These are phyloP conservation scores for Sclerotinia glacialis DNA, from an alignment of 2,329 filamentous ascomycete species.

Conservation along the genomic window DNA sequence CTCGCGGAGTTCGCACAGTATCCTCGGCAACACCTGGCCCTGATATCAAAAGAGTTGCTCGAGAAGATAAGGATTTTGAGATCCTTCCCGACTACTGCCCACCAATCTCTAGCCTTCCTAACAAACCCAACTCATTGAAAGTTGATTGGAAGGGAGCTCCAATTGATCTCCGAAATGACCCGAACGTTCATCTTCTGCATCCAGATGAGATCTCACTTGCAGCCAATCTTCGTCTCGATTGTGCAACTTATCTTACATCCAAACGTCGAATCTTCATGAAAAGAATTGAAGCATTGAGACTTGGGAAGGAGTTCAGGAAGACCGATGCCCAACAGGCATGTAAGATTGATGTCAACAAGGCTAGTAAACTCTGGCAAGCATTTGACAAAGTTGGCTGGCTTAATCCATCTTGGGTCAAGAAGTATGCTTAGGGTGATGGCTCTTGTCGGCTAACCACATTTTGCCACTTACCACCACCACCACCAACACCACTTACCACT, in stretches of 20 bases:
- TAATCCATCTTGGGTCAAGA: conserved; percentile 31
- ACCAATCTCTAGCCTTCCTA: conserved; percentile 61
- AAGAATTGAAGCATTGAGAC: conserved; percentile 63
- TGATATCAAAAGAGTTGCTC: conserved; percentile 54
- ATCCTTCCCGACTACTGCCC: conserved; percentile 71
- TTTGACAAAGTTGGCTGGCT: conserved; percentile 89
- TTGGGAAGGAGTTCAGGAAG: conserved; percentile 84
- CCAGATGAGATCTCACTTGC: conserved; percentile 75
- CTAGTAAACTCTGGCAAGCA: conserved; percentile 85
- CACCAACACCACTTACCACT: conserved; percentile 6
- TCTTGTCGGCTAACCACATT: conserved; percentile 18
- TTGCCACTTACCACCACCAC: conserved; percentile 14
- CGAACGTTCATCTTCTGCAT: conserved; percentile 68
- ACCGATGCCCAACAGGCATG: conserved; percentile 95
- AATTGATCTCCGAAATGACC: conserved; percentile 72
- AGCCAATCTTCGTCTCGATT: conserved; percentile 75
- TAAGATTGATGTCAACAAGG: conserved; percentile 98
- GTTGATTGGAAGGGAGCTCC: conserved; percentile 83
- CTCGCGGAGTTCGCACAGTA: conserved; percentile 17
- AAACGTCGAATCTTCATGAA: conserved; percentile 88
- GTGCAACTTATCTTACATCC: conserved; percentile 84
- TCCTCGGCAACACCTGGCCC: conserved; percentile 36
- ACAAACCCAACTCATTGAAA: conserved; percentile 69
- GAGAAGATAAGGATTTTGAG: conserved; percentile 79
- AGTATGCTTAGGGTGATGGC: conserved; percentile 26